A percentile compares a stretch with the other conserved stretches of the same genome.
Conservation (phyloP, 2,329 filamentous ascomycete species). For the Penicillium sp. region DNA sequence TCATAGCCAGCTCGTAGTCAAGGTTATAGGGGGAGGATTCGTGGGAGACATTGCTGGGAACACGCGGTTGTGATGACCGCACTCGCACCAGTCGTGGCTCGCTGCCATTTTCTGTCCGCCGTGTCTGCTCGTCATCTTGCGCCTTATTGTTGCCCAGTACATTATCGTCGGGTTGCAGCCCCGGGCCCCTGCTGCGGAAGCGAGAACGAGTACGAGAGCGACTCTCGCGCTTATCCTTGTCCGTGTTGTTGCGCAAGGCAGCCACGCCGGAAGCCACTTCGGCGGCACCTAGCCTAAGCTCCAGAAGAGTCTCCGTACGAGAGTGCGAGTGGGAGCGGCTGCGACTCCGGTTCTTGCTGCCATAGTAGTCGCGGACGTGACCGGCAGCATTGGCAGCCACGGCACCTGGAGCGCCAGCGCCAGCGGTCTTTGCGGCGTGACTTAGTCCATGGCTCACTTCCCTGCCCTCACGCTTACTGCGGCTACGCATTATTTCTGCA, state of each 20-base stretch:
- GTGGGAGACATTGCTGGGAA: background rate
- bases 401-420: conserved; percentile 58
- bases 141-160: background rate
- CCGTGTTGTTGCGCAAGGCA: conserved; percentile 51
- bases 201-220: conserved; percentile 47
- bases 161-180: no score
- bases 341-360: conserved; percentile 42
- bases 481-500: conserved; percentile 55
- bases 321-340: conserved; percentile 47
- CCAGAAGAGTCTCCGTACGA: conserved; percentile 51
- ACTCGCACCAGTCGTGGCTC: background rate
- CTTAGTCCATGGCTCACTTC: conserved; percentile 49
- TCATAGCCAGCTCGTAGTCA: background rate
- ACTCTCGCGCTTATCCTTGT: conserved; percentile 46
- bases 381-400: conserved; percentile 56
- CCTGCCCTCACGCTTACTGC: conserved; percentile 53
- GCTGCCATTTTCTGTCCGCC: background rate
- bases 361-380: conserved; percentile 47
- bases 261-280: conserved; percentile 58
- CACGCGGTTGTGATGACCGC: background rate
- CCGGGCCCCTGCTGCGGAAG: conserved; percentile 35
- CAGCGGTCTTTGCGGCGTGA: conserved; percentile 48
- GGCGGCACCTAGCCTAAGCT: conserved; percentile 50
- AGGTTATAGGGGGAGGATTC: background rate
- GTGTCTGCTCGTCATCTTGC: background rate